Base-by-base conservation (phyloP, 345 rosid species). In the Sisymbrium irio region DNA sequence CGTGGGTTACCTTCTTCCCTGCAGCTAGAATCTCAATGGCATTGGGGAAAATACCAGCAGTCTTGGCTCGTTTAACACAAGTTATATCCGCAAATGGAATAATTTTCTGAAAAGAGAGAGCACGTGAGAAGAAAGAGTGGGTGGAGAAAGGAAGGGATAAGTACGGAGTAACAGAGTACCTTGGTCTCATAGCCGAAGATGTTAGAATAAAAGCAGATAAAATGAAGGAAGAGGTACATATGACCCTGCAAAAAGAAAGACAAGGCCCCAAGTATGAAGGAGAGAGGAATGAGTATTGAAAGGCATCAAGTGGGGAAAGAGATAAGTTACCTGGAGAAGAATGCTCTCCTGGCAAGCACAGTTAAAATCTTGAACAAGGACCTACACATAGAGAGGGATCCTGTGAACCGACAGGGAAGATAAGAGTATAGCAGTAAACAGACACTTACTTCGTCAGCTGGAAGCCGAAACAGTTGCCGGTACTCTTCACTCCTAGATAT, bases 181-280 rank as follows among this genome's bases (percentile, higher is more conserved):
- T 95, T 95, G 32, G 99, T 95, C 85, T 95, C 99, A 83, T 86
- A 95, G 57, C 99, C 99, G 87, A 95, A 95, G 67, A 95, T 95
- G 83, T 95, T 95, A 49, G 99, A 91, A 77, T 95, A 95, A 80
- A 95, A 95, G 85, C 99, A 95, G 76, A 91, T 82, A 75, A 78
- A 77, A 67, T 73, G 95, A 60, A 79, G 74, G 73, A 94, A 94
- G 69, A 94, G 88, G 84, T 91, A 94, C 96, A 94, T 89, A 72
- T 91, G 98, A 64, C 98, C 98, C 98, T 91, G 93, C 78, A 82
- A 41, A 53, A 78, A 14, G 72, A 44, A 65, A 65, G 32, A 75
- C 22, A 57, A 33, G 19, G 14, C n/a, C 32, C 30, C 30, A 25
- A 33, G 22, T 6, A 42, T 14, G 33, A 51, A 60, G 20, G 10